Evolutionary conservation across 148 eudicot species (phyloP).

Genomic region (Chenopodium album): DNA sequence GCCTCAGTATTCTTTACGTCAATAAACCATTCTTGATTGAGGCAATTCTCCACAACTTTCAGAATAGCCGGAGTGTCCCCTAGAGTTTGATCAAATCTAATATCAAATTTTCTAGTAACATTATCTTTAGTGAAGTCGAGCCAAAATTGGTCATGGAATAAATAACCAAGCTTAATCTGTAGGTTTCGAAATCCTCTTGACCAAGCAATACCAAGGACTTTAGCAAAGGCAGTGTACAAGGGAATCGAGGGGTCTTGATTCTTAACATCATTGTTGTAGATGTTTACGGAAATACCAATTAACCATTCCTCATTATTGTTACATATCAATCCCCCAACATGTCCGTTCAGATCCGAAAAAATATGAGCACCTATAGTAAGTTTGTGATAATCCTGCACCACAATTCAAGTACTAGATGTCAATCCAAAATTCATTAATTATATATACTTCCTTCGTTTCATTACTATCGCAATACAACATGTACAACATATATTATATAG

Average conservation of each 20-base stretch:
- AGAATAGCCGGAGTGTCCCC: too few relatives aligned
- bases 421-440: too few relatives aligned
- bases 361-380: not conserved
- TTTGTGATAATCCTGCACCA: conserved; percentile 9
- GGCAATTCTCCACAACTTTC: too few relatives aligned
- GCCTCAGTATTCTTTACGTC: not conserved
- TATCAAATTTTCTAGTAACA: not conserved
- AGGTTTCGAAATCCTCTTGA: conserved; percentile 4
- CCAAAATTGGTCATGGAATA: conserved; percentile 5
- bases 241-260: not conserved
- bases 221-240: not conserved
- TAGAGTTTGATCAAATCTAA: too few relatives aligned
- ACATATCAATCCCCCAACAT: conserved; percentile 2
- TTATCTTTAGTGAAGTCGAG: not conserved
- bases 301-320: conserved; percentile 1
- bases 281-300: not conserved
- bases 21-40: conserved; percentile 20
- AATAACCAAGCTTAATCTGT: conserved; percentile 5
- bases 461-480: too few relatives aligned
- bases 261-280: too few relatives aligned
- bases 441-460: too few relatives aligned
- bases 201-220: conserved; percentile 19
- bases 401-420: too few relatives aligned
- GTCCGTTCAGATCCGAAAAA: not conserved
- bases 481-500: too few relatives aligned